A percentile compares a stretch with the other conserved stretches of the same genome.
Conservation (phyloP, 2,329 filamentous ascomycete species). For the Calonectria pteridis region DNA sequence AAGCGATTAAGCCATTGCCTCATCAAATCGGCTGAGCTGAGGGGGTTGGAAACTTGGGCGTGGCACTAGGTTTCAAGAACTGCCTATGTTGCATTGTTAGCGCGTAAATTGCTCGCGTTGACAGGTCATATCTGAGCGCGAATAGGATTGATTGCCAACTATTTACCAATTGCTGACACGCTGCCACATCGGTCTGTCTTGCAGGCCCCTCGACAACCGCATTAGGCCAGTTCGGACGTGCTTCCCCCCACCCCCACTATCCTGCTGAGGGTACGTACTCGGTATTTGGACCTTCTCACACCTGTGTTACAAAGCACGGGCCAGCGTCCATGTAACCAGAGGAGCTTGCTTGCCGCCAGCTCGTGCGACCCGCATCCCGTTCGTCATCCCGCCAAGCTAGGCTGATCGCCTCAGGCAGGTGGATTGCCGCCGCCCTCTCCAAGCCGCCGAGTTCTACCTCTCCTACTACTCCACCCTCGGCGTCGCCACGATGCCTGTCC, state of each 20-base stretch:
- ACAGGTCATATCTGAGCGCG: not conserved
- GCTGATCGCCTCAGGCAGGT: not conserved
- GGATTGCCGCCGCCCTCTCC: not conserved
- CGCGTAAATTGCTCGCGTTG: not conserved
- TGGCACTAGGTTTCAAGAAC: not conserved
- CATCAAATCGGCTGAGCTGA: not conserved
- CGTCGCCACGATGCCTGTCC: conserved; percentile 72
- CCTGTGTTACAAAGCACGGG: not conserved
- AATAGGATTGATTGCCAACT: not conserved
- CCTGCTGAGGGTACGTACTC: not conserved
- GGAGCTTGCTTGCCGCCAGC: not conserved
- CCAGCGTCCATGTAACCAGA: not conserved
- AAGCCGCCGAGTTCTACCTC: not conserved
- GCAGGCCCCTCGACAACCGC: not conserved
- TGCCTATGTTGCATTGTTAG: not conserved
- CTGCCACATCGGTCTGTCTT: not conserved
- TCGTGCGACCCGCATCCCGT: not conserved
- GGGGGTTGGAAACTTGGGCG: not conserved
- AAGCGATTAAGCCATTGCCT: not conserved
- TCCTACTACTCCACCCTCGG: conserved; percentile 2
- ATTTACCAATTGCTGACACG: conserved; percentile 10
- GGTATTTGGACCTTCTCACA: not conserved
- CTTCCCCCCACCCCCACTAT: not conserved
- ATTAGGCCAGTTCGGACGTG: not conserved
- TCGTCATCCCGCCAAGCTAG: not conserved